These are phyloP conservation scores for Oryza longistaminata DNA, from an alignment of 176 grass and related monocot genomes.

Conservation along the genomic window DNA sequence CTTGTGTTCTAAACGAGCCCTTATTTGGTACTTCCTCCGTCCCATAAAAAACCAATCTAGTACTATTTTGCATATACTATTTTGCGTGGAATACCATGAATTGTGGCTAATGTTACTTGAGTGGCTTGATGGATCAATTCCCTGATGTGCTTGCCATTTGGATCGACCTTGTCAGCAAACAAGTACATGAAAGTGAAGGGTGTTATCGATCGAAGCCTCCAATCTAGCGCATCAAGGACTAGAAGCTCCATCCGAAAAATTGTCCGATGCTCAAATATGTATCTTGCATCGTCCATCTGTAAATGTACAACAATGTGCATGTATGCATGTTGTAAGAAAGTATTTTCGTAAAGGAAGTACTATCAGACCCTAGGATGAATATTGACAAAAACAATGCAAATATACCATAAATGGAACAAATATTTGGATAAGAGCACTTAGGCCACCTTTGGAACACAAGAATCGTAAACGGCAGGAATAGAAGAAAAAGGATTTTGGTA, in stretches of 20 bases:
- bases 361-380: not conserved
- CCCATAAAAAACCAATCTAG: no score
- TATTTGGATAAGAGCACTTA: not conserved
- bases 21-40: no score
- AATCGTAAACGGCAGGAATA: no score
- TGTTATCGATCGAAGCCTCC: constrained; percentile 50
- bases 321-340: not conserved
- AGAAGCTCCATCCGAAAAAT: constrained; percentile 64
- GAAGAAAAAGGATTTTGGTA: no score
- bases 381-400: not conserved
- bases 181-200: constrained; percentile 55
- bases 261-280: constrained; percentile 47
- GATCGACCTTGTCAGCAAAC: constrained; percentile 56
- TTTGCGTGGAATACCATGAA: constrained; percentile 33
- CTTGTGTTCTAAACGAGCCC: no score
- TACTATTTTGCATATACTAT: not conserved
- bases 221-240: constrained; percentile 53
- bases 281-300: constrained; percentile 42
- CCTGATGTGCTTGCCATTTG: constrained; percentile 43
- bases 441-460: no score
- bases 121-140: constrained; percentile 42
- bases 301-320: constrained; percentile 13
- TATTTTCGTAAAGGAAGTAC: not conserved
- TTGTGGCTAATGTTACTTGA: constrained; percentile 46
- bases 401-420: not conserved